These are phyloP conservation scores for Eucalyptus pauciflora DNA, from an alignment of 345 rosid genomes.

Conservation along the genomic window DNA sequence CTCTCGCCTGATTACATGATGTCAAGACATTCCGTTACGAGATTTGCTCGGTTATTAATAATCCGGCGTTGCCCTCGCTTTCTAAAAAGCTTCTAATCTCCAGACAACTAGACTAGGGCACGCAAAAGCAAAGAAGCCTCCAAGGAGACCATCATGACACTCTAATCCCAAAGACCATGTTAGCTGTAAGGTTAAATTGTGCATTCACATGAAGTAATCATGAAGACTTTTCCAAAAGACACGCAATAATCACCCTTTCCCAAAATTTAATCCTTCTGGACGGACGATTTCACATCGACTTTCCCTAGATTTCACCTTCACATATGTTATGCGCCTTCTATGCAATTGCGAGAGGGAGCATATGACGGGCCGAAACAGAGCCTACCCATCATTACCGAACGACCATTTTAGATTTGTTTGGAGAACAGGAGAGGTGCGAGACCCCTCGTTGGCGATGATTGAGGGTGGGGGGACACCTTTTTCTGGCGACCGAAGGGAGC, in stretches of 20 bases:
- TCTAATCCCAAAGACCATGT: neutral
- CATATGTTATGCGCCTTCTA: neutral
- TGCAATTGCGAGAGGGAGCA: neutral
- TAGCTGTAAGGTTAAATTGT: neutral
- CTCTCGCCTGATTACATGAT: neutral
- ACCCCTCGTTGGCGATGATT: neutral
- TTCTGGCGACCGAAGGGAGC: neutral
- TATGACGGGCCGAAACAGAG: neutral
- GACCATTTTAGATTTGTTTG: neutral
- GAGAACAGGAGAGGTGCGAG: neutral
- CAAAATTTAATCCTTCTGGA: neutral
- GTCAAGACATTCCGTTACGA: neutral
- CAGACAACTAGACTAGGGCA: neutral
- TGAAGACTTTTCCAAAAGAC: neutral
- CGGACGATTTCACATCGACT: neutral
- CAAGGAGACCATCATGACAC: neutral
- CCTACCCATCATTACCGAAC: neutral
- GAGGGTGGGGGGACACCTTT: neutral
- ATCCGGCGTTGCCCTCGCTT: neutral
- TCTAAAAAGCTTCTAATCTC: neutral
- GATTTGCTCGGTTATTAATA: neutral
- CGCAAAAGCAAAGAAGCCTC: neutral
- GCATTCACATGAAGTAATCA: neutral
- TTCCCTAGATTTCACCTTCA: neutral
- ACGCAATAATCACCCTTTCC: neutral